Conservation (phyloP, 2,329 filamentous ascomycete genomes). For the Penicillium sp. region DNA sequence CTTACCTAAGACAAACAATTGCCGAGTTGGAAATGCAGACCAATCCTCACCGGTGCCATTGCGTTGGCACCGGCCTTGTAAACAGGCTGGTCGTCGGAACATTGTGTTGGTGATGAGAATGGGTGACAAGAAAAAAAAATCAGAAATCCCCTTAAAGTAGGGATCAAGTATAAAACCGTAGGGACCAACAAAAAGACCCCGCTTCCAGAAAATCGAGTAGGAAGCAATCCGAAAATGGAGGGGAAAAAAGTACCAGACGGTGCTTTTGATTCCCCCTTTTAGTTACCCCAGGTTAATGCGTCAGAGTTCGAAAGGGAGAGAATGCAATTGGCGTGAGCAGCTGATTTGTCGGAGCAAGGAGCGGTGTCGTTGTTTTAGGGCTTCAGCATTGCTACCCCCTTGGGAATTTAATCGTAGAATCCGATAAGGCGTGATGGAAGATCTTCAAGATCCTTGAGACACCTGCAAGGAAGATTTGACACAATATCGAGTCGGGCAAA, state of each 20-base stretch:
- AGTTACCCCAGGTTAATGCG: constrained; percentile 28
- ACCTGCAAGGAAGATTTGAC: constrained; percentile 22
- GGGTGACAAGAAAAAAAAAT: background rate
- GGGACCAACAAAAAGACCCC: constrained; percentile 10
- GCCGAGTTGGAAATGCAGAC: constrained; percentile 56
- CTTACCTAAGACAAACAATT: constrained; percentile 53
- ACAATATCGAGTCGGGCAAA: background rate
- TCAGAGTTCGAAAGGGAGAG: constrained; percentile 28
- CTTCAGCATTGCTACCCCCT: constrained; percentile 31
- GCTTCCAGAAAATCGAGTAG: constrained; percentile 16
- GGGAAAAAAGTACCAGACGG: constrained; percentile 27
- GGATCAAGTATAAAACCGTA: background rate
- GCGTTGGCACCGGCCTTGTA: constrained; percentile 31
- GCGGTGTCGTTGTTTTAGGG: constrained; percentile 22
- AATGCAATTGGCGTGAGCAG: constrained; percentile 30
- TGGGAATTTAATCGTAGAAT: constrained; percentile 17
- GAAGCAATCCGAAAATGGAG: constrained; percentile 16
- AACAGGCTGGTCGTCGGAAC: constrained; percentile 36
- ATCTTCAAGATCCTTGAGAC: constrained; percentile 20
- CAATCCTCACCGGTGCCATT: constrained; percentile 31
- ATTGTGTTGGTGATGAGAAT: constrained; percentile 20
- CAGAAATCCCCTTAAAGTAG: background rate
- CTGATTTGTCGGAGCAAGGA: constrained; percentile 26
- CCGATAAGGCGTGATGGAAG: constrained; percentile 18
- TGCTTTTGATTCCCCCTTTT: constrained; percentile 25